Conservation (phyloP, 1,284 basidiomycete species). For the Cryptococcus sp. region DNA sequence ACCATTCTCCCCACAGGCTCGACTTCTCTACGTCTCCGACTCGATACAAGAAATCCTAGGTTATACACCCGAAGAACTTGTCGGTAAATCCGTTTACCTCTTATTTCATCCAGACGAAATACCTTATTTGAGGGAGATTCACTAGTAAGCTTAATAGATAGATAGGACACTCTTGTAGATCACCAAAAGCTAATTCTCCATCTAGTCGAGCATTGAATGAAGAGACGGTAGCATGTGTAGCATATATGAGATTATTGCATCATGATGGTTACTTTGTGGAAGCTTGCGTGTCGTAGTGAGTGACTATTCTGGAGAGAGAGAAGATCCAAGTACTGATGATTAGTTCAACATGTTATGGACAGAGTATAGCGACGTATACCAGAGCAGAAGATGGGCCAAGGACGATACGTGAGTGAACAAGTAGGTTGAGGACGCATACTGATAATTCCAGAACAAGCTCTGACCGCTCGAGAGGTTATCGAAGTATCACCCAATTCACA, state of each 20-base stretch:
- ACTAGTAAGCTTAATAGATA: constrained; percentile 28
- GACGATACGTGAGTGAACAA: constrained; percentile 16
- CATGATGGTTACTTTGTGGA: constrained; percentile 27
- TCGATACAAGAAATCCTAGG: constrained; percentile 38
- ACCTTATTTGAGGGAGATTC: constrained; percentile 22
- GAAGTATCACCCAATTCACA: constrained; percentile 26
- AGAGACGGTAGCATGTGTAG: constrained; percentile 30
- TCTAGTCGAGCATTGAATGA: constrained; percentile 19
- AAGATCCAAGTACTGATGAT: not conserved
- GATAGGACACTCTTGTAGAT: too few species aligned
- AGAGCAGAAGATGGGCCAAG: constrained; percentile 22
- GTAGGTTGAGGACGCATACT: not conserved
- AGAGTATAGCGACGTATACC: constrained; percentile 19
- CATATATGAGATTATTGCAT: constrained; percentile 29
- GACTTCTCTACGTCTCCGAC: constrained; percentile 29
- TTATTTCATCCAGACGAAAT: constrained; percentile 41
- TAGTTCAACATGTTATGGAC: constrained; percentile 24
- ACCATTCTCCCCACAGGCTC: constrained; percentile 10
- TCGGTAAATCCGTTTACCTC: constrained; percentile 27
- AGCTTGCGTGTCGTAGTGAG: constrained; percentile 21
- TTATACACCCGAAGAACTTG: constrained; percentile 26
- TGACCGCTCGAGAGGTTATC: constrained; percentile 36
- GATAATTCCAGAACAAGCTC: constrained; percentile 25
- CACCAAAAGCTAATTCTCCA: not conserved
- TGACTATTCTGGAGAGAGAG: not conserved